Base-by-base conservation (phyloP, 78 protist species). In the Dictyostelium brefeldianum region DNA sequence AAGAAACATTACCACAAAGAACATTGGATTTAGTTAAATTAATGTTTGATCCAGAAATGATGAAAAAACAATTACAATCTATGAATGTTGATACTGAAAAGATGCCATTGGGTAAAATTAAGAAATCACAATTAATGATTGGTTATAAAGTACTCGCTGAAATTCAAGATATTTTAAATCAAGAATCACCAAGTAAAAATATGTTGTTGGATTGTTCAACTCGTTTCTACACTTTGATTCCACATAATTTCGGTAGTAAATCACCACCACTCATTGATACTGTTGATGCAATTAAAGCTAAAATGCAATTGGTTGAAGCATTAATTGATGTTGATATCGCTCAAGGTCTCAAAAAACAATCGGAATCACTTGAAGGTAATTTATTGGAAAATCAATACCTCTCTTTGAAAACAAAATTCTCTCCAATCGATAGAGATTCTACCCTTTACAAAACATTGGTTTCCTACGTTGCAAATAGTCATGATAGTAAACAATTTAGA, bases 91-190 rank as follows among this genome's bases (percentile, higher is more conserved):
- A 96, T 79, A 69, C 82, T 47, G 69, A 84, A 36, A 92, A 95
- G 81, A 95, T 96, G 98, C 98, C 98, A 67, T 47, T 96, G 1
- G 98, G 98, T 59, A 96, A 95, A 80, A 94, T 96, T 50, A 82
- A 83, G 31, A 96, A 96, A 78, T 57, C 53, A 41, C 98, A 96
- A 56, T 87, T 96, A 56, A 91, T 92, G 83, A 15, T 65, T 15
- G 98, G 95, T 22, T 96, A 89, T 59, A 78, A 71, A n/a, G 43
- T 89, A 5, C 46, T 96, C 22, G 47, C 91, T 29, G 83, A 89
- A 25, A 70, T 96, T 14, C 94, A 94, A 67, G 62, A 53, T 36
- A 80, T 75, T 18, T 8, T 95, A 20, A 89, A 25, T 6, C 5
- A 22, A 4, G 64, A 12, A 17, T 43, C 41, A 67, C 50, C 73